Evolutionary conservation across 176 grass and related monocot genomes (phyloP), one percentile per base, ranked within the genome.

Genomic region (Avena sativa): DNA sequence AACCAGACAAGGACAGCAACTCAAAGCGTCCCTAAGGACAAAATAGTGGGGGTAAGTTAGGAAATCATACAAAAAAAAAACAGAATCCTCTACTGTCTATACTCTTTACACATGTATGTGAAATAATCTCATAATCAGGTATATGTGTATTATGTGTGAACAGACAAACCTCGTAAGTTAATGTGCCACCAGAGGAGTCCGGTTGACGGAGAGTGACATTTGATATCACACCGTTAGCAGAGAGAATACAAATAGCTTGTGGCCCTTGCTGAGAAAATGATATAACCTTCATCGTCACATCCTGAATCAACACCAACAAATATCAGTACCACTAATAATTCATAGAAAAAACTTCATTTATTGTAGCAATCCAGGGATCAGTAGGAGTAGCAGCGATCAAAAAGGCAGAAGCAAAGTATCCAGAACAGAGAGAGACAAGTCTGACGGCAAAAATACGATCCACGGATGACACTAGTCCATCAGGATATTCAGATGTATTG

Each of bases 281-380:
- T 86, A 98, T 98, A 48, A 98, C 89, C 86, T 98, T 98, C 93
- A 86, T 94, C 40, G 91, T 95, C 58, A 98, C 89, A 92, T 98
- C 96, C 96, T 96, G 73, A 86, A 89, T 65, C 59, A 70, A 83
- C 34, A 65, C 5, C 7, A 78, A 76, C 76, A 80, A 36, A 30
- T 16, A 66, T 85, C 26, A 87, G n/a, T 5, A 71, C 28, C n/a
- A 71, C n/a, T 63, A 11, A 65, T 74, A 14, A 89, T 46, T 58
- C 21, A 19, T 43, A 34, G 8, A 19, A 57, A 57, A 43, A 16
- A 50, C 17, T 32, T 44, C 23, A 44, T 49, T 61, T 69, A 5
- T 12, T 55, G n/a, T 69, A 76, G n/a, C 20, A 17, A 26, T 5
- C 16, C 20, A 5, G 53, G 3, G 19, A 43, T 20, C 28, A 21